These are phyloP conservation scores for Bigelowiella natans DNA, from an alignment of 78 protist species.

Conservation along the genomic window DNA sequence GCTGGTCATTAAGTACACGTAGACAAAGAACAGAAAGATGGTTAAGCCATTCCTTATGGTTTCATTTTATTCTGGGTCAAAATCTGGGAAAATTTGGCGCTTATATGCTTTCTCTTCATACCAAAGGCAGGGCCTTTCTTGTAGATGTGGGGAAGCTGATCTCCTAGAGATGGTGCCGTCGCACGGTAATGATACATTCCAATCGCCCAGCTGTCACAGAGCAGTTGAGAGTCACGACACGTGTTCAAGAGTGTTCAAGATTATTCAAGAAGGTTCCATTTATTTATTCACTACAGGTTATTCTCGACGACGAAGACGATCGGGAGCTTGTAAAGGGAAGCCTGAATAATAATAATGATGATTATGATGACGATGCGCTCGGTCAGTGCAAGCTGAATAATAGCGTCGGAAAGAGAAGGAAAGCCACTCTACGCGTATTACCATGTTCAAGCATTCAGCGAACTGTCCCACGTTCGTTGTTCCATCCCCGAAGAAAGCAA, in stretches of 20 bases:
- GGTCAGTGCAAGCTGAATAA: too few species aligned
- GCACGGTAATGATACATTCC: background rate
- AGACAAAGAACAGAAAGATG: too few species aligned
- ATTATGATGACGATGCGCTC: too few species aligned
- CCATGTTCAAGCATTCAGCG: background rate
- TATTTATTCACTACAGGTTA: background rate
- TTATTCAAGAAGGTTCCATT: background rate
- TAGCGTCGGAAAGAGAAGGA: too few species aligned
- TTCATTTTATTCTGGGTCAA: too few species aligned
- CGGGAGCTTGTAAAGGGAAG: background rate
- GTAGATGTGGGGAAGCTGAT: background rate
- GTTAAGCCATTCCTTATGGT: too few species aligned
- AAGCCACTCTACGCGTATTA: too few species aligned
- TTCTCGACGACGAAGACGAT: background rate
- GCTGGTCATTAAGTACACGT: too few species aligned
- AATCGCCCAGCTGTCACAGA: background rate
- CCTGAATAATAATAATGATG: too few species aligned
- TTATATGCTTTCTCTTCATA: too few species aligned
- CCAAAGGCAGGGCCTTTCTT: background rate
- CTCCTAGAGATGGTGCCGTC: background rate
- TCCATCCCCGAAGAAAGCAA: background rate
- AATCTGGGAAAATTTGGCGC: too few species aligned
- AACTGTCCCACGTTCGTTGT: background rate
- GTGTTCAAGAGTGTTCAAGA: background rate
- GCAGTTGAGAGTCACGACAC: too few species aligned